Base-by-base conservation (phyloP, 2,329 filamentous ascomycete genomes). In the Colletotrichum aenigma region DNA sequence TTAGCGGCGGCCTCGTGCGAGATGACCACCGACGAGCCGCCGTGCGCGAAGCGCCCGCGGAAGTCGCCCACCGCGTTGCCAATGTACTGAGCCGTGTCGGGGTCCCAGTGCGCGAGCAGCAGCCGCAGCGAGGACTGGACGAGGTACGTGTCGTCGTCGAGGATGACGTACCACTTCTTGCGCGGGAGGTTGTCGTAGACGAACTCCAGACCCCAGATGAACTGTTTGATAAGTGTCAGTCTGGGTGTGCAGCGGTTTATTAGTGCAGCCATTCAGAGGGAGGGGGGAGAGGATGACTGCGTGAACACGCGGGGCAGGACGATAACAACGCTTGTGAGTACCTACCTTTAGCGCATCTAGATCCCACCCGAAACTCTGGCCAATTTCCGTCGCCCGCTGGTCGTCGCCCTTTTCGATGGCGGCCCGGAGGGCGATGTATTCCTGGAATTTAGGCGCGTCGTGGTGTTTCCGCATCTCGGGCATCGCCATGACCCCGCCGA, bases 141-240 rank as follows among this genome's bases (percentile, higher is more conserved):
- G 60, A 91, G 80, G 79, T 88, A 91, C 1, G 89, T 91, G 79
- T 92, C 90, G 80, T 91, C 90, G 81, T 91, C 90, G 16, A 90
- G 81, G 77, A 91, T 87, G 76, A 91, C 81, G 79, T 91, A 91
- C 90, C 90, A 91, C 79, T 90, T 90, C 83, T 91, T 91, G 76
- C 84, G 81, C 0, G 89, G 90, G 79, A 91, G 84, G 18, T 82
- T 84, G 52, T 84, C 81, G 83, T 88, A 90, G 24, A 88, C 84
- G 76, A 89, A 85, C 77, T 91, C 88, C 78, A 92, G 86, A 58
- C 89, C 88, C 55, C 89, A 87, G 67, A 91, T 87, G 79, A 91
- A 91, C 89, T 91, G 75, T 26, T 3, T 16, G 9, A 0, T 1
- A n/a, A 48, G 30, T 1, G 43, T 67, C 26, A 67, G 65, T 36